phyloP scores from a whole-genome alignment of 2,329 filamentous ascomycete genomes.

The Fusarium newnesense region DNA sequence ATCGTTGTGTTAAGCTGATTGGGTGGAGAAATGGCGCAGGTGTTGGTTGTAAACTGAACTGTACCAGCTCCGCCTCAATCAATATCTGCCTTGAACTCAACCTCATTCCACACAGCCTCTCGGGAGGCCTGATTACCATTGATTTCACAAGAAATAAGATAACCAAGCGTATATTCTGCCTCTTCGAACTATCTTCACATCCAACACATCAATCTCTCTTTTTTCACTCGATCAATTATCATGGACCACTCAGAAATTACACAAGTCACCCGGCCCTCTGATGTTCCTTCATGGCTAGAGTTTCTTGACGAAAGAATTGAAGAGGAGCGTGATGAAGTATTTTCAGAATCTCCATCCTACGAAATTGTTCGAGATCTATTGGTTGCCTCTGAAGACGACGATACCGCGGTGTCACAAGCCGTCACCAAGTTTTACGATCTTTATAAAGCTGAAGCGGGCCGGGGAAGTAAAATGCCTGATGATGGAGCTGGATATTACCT shows the following conservation, averaged over 20 bases:
- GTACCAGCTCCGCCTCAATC: neutral
- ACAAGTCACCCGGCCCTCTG: neutral
- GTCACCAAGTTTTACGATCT: neutral
- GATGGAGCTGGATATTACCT: neutral
- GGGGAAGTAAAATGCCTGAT: neutral
- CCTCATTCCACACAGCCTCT: neutral
- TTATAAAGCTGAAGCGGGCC: neutral
- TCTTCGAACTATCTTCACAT: neutral
- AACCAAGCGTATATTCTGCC: too few species aligned
- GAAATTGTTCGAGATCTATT: neutral
- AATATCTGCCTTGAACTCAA: neutral
- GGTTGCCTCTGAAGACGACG: neutral
- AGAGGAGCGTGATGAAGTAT: neutral
- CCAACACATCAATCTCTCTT: neutral
- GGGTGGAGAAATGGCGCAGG: neutral
- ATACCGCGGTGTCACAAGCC: neutral
- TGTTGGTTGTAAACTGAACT: neutral
- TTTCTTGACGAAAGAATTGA: neutral
- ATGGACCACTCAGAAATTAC: neutral
- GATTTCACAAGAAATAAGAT: too few species aligned
- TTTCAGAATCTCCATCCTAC: neutral
- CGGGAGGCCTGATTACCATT: too few species aligned
- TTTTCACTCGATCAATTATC: neutral
- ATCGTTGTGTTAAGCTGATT: neutral
- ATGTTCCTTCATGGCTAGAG: neutral